Base-by-base conservation (phyloP, 2,329 filamentous ascomycete species). In the Penicillium brasilianum region DNA sequence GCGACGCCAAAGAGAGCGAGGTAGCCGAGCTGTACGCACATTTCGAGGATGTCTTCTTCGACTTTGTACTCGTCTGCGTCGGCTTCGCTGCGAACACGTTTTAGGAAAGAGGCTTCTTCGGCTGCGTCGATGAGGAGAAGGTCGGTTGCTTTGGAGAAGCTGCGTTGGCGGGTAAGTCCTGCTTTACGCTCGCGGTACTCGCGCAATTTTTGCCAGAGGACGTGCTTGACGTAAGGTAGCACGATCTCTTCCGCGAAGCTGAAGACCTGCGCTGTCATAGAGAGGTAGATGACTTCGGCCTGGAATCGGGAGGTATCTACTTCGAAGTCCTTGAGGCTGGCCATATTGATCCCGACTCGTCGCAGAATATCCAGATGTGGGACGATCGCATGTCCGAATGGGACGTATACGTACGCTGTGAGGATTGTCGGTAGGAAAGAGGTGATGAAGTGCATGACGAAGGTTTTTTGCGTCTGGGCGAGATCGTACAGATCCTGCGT, bases 381-480 rank as follows among this genome's bases (percentile, higher is more conserved):
- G 0, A 95, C 87, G 11, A 99, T 86, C 49, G 92, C 78, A 61
- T 88, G 87, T 14, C 92, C 94, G 70, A 98, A 98, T 0, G 94
- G 94, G 20, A 97, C 91, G 71, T 97, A 98, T 64, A 97, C 88
- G 69, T 97, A 98, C 0, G 93, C 92, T 0, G 93, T 97, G 18
- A 98, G 85, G 72, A 96, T 89, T n/a, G 96, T 89, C 0, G 92
- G 91, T 55, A 96, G 87, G 75, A 97, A 98, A 0, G 93, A 96
- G 6, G 93, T 96, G 78, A 98, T 94, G 78, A 97, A 97, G 81
- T 97, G 96, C 72, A 98, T 86, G 14, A 98, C 88, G 72, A 99
- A 98, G 36, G 96, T 90, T 81, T 99, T 99, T 60, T 91, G 88
- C 0, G 95, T 92, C 73, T 97, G 86, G 1, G 93, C 90, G 20